phyloP scores from a whole-genome alignment of 176 grass and related monocot species.

The Otatea glauca region DNA sequence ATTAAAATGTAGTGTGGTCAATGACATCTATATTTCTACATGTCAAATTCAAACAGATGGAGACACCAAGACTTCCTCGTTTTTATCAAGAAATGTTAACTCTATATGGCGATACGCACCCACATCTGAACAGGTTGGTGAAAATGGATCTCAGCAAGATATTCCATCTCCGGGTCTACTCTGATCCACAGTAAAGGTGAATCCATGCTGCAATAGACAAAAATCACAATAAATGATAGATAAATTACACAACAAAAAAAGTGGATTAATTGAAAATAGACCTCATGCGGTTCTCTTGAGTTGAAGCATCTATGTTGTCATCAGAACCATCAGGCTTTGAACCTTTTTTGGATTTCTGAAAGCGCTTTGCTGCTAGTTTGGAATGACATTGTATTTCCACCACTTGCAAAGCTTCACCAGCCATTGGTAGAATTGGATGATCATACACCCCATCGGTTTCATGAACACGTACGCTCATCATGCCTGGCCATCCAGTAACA shows the following conservation, averaged over 20 bases:
- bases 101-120: conserved; percentile 60
- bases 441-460: conserved; percentile 89
- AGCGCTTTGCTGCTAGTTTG: conserved; percentile 81
- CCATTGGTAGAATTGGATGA: conserved; percentile 87
- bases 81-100: conserved; percentile 2
- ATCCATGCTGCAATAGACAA: conserved; percentile 67
- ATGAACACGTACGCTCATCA: conserved; percentile 96
- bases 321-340: conserved; percentile 87
- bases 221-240: conserved; percentile 23
- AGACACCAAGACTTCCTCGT: not conserved
- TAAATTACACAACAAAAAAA: conserved; percentile 4
- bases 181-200: conserved; percentile 94
- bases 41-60: not conserved
- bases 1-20: not conserved
- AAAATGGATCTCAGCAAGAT: conserved; percentile 95
- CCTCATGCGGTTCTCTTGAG: conserved; percentile 84
- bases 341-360: conserved; percentile 88
- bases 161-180: conserved; percentile 97
- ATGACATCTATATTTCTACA: not conserved
- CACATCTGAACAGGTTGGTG: conserved; percentile 98
- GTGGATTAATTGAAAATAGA: conserved; percentile 42
- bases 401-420: conserved; percentile 88
- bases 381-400: conserved; percentile 95
- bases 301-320: conserved; percentile 82
- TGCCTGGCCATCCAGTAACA: conserved; percentile 89